Conservation (phyloP, 2,329 filamentous ascomycete genomes). For the Harringtonia aguacate region DNA sequence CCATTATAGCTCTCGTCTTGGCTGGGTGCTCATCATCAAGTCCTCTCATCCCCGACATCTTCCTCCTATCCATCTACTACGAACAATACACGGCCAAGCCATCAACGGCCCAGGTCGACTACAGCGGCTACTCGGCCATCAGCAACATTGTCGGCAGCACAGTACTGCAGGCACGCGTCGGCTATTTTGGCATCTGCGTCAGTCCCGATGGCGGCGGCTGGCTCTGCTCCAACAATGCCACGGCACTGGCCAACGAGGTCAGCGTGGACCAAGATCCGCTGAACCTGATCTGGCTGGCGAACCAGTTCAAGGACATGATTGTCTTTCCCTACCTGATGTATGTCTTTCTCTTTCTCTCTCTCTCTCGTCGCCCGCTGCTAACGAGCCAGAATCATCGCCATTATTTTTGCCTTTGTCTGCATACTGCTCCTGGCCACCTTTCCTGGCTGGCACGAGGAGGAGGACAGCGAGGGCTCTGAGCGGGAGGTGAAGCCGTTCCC, state of each 20-base stretch:
- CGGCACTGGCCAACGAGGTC: slow-evolving; percentile 79
- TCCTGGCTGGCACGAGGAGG: slow-evolving; percentile 92
- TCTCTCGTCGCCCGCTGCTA: slow-evolving; percentile 2
- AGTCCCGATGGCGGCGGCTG: slow-evolving; percentile 83
- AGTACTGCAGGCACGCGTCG: slow-evolving; percentile 79
- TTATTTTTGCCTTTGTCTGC: slow-evolving; percentile 93
- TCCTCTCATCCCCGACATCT: slow-evolving; percentile 88
- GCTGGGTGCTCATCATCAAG: slow-evolving; percentile 96
- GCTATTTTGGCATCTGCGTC: slow-evolving; percentile 96
- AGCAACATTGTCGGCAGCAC: slow-evolving; percentile 82
- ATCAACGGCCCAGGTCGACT: slow-evolving; percentile 81
- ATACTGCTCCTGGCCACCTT: slow-evolving; percentile 93
- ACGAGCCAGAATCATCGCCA: slow-evolving; percentile 71
- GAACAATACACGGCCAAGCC: slow-evolving; percentile 73
- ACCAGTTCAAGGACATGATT: slow-evolving; percentile 96
- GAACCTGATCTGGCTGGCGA: slow-evolving; percentile 93
- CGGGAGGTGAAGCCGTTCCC: slow-evolving; percentile 92
- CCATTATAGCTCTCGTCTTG: slow-evolving; percentile 67
- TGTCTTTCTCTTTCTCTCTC: neutral
- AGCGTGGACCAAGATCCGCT: slow-evolving; percentile 87
- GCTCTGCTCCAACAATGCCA: slow-evolving; percentile 96
- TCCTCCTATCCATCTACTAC: slow-evolving; percentile 97
- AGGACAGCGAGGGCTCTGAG: slow-evolving; percentile 69
- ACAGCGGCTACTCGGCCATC: slow-evolving; percentile 75
- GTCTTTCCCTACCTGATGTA: slow-evolving; percentile 95